phyloP scores from a whole-genome alignment of 2,329 filamentous ascomycete genomes.

The Cercospora beticola region DNA sequence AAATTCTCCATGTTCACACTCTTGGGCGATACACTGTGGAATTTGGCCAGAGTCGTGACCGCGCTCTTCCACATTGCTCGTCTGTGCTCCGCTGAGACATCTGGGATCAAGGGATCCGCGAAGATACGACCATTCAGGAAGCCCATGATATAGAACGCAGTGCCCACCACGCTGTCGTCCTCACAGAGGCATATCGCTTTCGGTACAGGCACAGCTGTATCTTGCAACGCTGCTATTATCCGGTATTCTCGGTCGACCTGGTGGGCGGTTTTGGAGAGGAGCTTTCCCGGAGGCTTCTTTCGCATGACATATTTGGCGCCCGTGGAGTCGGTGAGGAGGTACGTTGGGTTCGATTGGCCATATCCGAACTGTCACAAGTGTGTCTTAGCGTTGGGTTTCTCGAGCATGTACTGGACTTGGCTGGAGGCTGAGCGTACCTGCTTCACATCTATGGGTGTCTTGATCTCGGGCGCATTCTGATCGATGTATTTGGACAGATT shows the following conservation, averaged over 20 bases:
- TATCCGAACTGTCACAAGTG: constrained; percentile 77
- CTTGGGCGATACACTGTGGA: constrained; percentile 72
- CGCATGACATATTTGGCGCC: constrained; percentile 80
- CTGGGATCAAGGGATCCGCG: constrained; percentile 80
- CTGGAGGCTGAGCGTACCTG: constrained; percentile 59
- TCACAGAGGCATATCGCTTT: constrained; percentile 82
- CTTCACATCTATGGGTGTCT: constrained; percentile 80
- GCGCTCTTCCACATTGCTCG: constrained; percentile 83
- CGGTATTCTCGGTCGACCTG: constrained; percentile 94
- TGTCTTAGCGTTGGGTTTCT: neutral
- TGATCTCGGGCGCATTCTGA: constrained; percentile 76
- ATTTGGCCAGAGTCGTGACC: constrained; percentile 75
- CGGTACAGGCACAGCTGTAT: constrained; percentile 82
- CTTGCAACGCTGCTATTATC: constrained; percentile 77
- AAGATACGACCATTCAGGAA: constrained; percentile 93
- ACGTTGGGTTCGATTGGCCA: constrained; percentile 96
- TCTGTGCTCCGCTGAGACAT: constrained; percentile 65
- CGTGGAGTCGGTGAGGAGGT: constrained; percentile 75
- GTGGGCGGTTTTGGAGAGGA: constrained; percentile 91
- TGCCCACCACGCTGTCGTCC: constrained; percentile 76
- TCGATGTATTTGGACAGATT: constrained; percentile 77
- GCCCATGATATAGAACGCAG: constrained; percentile 95
- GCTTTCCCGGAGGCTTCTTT: constrained; percentile 95
- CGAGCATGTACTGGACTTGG: neutral
- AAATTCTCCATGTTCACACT: constrained; percentile 69